These are phyloP conservation scores for Penicillium olsonii DNA, from an alignment of 2,329 filamentous ascomycete genomes.

Conservation along the genomic window DNA sequence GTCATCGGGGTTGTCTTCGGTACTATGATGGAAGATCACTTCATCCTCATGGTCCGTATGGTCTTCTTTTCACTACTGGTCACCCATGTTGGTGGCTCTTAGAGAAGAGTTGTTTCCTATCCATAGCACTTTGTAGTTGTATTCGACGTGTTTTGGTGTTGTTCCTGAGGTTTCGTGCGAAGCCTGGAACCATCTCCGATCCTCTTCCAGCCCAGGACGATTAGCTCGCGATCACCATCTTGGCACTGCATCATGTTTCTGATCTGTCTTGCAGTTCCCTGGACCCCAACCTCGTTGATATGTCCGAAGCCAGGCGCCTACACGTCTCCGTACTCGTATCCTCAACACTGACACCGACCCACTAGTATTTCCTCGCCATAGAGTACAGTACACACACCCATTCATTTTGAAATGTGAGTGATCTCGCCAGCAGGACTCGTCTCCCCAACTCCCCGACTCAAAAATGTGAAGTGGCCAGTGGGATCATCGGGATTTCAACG, in stretches of 20 bases:
- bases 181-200: no score
- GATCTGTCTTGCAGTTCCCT: background rate
- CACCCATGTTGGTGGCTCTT: conserved; percentile 38
- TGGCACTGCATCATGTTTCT: background rate
- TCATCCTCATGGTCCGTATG: conserved; percentile 5
- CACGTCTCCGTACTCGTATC: background rate
- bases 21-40: conserved; percentile 9
- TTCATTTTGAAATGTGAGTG: no score
- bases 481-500: background rate
- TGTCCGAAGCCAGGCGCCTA: background rate
- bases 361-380: no score
- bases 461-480: background rate
- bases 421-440: no score
- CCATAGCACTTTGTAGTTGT: background rate
- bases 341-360: no score
- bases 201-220: no score
- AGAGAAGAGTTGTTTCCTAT: conserved; percentile 13
- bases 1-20: conserved; percentile 19
- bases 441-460: no score
- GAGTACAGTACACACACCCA: no score
- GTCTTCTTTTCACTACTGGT: conserved; percentile 42
- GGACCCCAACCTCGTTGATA: no score
- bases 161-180: no score
- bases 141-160: no score
- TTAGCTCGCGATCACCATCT: background rate